Conservation (phyloP, 2,329 filamentous ascomycete species). For the Aspergillus fumigatiaffinis region DNA sequence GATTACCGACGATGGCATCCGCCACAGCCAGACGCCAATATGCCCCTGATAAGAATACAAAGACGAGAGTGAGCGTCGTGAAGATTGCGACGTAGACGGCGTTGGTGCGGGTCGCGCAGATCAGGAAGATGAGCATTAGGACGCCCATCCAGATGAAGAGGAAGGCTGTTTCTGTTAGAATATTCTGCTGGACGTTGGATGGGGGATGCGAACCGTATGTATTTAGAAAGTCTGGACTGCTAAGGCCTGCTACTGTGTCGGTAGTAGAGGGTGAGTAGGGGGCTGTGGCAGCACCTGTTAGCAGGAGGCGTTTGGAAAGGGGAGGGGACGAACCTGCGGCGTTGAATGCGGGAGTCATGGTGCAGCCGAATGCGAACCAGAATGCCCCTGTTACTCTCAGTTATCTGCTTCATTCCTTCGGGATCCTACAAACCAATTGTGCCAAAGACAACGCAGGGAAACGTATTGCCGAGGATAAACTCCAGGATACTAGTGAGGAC, state of each 20-base stretch:
- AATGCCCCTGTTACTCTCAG: conserved; percentile 38
- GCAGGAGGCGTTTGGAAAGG: not conserved
- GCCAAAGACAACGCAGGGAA: conserved; percentile 56
- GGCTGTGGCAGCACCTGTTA: conserved; percentile 4
- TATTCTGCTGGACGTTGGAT: not conserved
- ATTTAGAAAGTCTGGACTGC: conserved; percentile 19
- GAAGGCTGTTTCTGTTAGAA: conserved; percentile 39
- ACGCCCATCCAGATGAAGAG: conserved; percentile 64
- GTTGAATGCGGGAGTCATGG: conserved; percentile 52
- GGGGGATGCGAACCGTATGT: conserved; percentile 17
- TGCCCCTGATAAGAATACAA: conserved; percentile 56
- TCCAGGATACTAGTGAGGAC: conserved; percentile 52
- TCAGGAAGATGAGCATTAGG: conserved; percentile 63
- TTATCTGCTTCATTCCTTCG: not conserved
- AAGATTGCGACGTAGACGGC: conserved; percentile 68
- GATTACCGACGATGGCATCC: conserved; percentile 25
- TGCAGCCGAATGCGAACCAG: conserved; percentile 55
- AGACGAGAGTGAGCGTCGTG: conserved; percentile 56
- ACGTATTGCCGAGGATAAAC: conserved; percentile 58
- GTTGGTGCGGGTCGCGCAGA: conserved; percentile 70
- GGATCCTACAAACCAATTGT: conserved; percentile 40
- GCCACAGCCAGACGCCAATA: conserved; percentile 55
- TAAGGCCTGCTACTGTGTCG: conserved; percentile 21
- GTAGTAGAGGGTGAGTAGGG: conserved; percentile 23
- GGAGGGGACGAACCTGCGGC: conserved; percentile 44